Evolutionary conservation across 2,329 filamentous ascomycete species (phyloP), one percentile per base, ranked within the genome.

Genomic region (Aspergillus oerlinghausenensis): DNA sequence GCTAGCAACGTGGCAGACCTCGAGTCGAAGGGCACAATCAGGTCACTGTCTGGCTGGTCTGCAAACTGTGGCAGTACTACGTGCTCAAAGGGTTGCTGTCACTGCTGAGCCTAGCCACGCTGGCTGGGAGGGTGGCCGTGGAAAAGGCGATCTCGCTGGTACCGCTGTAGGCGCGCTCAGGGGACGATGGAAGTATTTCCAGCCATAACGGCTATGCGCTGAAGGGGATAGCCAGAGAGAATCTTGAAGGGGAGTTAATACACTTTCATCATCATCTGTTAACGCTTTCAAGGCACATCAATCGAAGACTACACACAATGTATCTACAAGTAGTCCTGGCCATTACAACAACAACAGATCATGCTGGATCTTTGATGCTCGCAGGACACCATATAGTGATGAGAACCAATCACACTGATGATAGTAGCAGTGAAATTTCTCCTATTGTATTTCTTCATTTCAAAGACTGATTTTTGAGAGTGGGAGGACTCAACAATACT

Each of bases 1-100:
- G 52, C 58, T 54, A 58, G 57, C 60, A 61, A 65, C 63, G 63
- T 65, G 63, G 63, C 63, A 61, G 57, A 47, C 57, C 50, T 52
- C 50, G 59, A 64, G 61, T 64, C 59, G 62, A 63, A 50, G 59
- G 59, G 54, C 54, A 57, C 47, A 57, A n/a, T 50, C 49, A 29
- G 23, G 26, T 29, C 49, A 49, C 40, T 56, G 53, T 55, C 61
- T 60, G 60, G 53, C 47, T 58, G 60, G 59, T 23, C 52, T 59
- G 56, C 21, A 55, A 49, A 52, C 29, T 47, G 57, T 49, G 43
- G 50, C 55, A 61, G 43, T 47, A 47, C 21, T 25, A 14, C 10
- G 10, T 14, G 35, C 38, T 42, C 29, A 47, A 56, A 50, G 56
- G 49, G 53, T 49, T 53, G 50, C 50, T 48, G 38, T 35, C 54